These are phyloP conservation scores for Colletotrichum tropicale DNA, from an alignment of 2,329 filamentous ascomycete species.

Conservation along the genomic window DNA sequence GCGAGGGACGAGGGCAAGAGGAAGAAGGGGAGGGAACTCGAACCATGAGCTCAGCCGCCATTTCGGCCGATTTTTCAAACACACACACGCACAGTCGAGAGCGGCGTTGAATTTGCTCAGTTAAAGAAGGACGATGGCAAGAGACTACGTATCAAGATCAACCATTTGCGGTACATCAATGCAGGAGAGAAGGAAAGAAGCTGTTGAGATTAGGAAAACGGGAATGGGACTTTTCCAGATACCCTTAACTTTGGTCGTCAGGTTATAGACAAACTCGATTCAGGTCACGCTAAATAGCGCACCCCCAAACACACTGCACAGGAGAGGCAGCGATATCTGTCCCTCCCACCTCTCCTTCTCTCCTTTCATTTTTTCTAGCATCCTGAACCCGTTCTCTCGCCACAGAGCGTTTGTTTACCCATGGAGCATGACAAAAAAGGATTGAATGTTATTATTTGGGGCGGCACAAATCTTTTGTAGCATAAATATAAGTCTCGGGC, in stretches of 20 bases:
- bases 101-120: slow-evolving; percentile 24
- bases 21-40: slow-evolving; percentile 27
- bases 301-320: not conserved
- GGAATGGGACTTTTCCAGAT: slow-evolving; percentile 29
- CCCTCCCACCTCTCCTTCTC: not conserved
- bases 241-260: slow-evolving; percentile 37
- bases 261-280: slow-evolving; percentile 38
- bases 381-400: not conserved
- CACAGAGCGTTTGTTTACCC: not conserved
- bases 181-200: not conserved
- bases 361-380: not conserved
- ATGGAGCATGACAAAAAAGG: not conserved
- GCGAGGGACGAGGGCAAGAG: slow-evolving; percentile 42
- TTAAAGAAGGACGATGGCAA: not conserved
- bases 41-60: not conserved
- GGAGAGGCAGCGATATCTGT: not conserved
- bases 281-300: slow-evolving; percentile 24
- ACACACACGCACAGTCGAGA: not conserved
- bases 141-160: not conserved
- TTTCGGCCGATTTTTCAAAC: not conserved
- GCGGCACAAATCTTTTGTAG: not conserved
- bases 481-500: not conserved
- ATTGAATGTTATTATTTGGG: not conserved
- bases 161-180: not conserved
- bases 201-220: slow-evolving; percentile 17